Base-by-base conservation (phyloP, 148 eudicot genomes). In the Nepenthes mirabilis region DNA sequence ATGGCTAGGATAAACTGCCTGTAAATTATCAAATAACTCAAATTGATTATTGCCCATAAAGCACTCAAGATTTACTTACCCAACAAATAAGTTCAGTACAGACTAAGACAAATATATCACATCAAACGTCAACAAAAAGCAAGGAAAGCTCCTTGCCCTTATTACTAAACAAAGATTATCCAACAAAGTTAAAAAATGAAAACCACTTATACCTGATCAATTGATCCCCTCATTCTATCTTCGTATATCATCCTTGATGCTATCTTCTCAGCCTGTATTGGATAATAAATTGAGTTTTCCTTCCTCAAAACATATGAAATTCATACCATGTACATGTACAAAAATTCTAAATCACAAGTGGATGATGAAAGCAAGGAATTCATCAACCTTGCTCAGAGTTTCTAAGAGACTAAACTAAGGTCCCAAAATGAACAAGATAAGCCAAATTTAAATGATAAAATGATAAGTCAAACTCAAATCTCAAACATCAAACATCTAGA, bases 201-300 rank as follows among this genome's bases (percentile, higher is more conserved):
- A 53, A 11, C 11, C 11, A 70, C 5, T 49, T 58, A 36, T 67
- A 93, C 99, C 93, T 94, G 99, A 76, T 94, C 99, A 70, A 89
- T 89, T 60, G 99, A 94, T 36, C 99, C 99, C 74, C 84, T 82
- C 99, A 94, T 89, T 75, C 99, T 80, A 75, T 94, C 99, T 79
- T 94, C 99, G 36, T 57, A 83, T 13, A 94, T 89, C 99, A 94
- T 94, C 72, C 80, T 84, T 60, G 99, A 94, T 50, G 99, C 99
- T 63, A 94, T 94, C 75, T 94, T 94, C 77, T 94, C 99, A 53
- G 99, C 99, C 99, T 94, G 91, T 68, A 71, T 47, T 56, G 54
- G 56, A 55, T 3, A 13, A 53, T 14, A 54, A 43, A 54, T 40
- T n/a, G n/a, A 53, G 36, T 32, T 11, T 49, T 49, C 12, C 48